Base-by-base conservation (phyloP, 441 rosid genomes). In the Aleurites moluccanus region DNA sequence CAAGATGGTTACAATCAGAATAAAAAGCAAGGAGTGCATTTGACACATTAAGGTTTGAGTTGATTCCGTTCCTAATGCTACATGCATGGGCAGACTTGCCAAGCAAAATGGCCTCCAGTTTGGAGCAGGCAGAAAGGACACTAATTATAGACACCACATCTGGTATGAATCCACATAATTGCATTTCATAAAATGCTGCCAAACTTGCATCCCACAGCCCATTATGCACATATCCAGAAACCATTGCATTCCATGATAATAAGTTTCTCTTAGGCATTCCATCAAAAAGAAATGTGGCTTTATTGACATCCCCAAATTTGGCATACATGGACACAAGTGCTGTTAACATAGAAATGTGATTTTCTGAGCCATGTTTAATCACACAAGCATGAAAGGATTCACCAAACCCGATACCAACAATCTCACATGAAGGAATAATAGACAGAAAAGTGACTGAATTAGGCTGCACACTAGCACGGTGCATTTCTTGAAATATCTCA, bases 21-120 rank as follows among this genome's bases (percentile, higher is more conserved):
- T 90, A 92, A 55, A 80, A 88, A 0, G 88, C 83, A 57, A 92
- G 69, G 86, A 94, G 47, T n/a, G 91, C 91, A 80, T 87, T 93
- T 21, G 76, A 69, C 21, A 87, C 87, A 69, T 79, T 86, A 23
- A 85, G 50, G 83, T 83, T 88, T 1, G 86, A 87, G 57, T 80
- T 85, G 52, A 87, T 84, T 78, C 91, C 90, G 75, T 79, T 67
- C 60, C 83, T 82, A 64, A 89, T 64, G 74, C 87, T 77, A 72
- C 81, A 87, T 72, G 87, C 87, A 60, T 92, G 98, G 69, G 86
- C 85, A 81, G 85, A 80, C 72, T 77, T 77, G 30, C 92, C 89
- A 53, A 83, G 33, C 45, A 75, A 69, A 55, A 73, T 21, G 38
- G 73, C 83, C 67, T 47, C 76, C 16, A 79, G 50, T 70, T 79